phyloP scores from a whole-genome alignment of 441 rosid species.

The Erodium trifolium region DNA sequence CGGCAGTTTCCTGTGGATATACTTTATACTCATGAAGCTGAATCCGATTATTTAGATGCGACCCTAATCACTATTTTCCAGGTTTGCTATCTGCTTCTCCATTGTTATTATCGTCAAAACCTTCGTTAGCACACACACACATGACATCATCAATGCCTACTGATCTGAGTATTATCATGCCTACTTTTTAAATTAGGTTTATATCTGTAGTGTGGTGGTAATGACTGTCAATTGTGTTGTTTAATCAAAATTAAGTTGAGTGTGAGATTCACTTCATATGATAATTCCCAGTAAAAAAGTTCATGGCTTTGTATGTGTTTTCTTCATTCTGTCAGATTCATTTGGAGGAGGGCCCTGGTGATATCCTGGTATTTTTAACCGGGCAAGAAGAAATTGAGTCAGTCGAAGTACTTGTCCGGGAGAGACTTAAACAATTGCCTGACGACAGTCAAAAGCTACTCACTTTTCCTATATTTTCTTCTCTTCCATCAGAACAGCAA shows the following conservation, averaged over 20 bases:
- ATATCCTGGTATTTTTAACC: conserved; percentile 82
- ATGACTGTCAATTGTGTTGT: neutral
- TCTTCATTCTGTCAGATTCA: conserved; percentile 48
- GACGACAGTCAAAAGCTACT: conserved; percentile 49
- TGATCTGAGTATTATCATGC: neutral
- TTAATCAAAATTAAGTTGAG: conserved; percentile 7
- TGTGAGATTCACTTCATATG: conserved; percentile 1
- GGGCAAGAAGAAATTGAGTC: conserved; percentile 97
- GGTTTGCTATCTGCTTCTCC: conserved; percentile 41
- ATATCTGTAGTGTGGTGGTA: conserved; percentile 8
- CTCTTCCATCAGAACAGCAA: conserved; percentile 93
- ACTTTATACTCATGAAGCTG: conserved; percentile 58
- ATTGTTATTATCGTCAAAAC: neutral
- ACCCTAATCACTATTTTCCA: conserved; percentile 68
- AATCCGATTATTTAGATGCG: conserved; percentile 73
- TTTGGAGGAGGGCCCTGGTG: conserved; percentile 69
- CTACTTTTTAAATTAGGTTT: neutral
- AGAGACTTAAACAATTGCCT: conserved; percentile 54
- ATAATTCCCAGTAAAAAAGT: neutral
- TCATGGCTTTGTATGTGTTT: conserved; percentile 9
- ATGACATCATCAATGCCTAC: neutral
- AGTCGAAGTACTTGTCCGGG: conserved; percentile 58
- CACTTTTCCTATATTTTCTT: conserved; percentile 65
- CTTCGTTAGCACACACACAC: neutral
- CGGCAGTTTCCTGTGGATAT: conserved; percentile 79